phyloP scores from a whole-genome alignment of 345 rosid species.

The Populus ilicifolia region DNA sequence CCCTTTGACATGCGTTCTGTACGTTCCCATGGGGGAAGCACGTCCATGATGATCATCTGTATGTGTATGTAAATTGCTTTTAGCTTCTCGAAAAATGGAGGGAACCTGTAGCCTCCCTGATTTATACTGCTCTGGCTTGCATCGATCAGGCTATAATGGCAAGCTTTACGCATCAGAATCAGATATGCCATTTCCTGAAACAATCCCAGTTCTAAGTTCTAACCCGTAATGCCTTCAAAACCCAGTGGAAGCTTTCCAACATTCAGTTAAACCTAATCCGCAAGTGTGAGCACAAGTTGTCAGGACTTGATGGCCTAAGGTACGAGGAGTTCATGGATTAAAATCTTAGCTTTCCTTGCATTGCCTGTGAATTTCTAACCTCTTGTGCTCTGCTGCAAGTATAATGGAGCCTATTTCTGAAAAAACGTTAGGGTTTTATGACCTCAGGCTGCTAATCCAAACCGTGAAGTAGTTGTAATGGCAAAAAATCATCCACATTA shows the following conservation, averaged over 20 bases:
- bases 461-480: no score
- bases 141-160: not conserved
- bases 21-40: no score
- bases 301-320: not conserved
- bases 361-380: not conserved
- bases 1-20: no score
- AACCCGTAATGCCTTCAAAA: not conserved
- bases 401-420: not conserved
- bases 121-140: not conserved
- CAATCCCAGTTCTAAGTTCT: not conserved
- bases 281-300: not conserved
- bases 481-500: no score
- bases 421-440: no score
- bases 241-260: not conserved
- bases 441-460: no score
- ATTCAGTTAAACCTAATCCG: not conserved
- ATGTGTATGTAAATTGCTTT: not conserved
- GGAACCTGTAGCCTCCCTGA: not conserved
- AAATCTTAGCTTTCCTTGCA: not conserved
- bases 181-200: not conserved
- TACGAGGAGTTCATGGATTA: not conserved
- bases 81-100: not conserved
- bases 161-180: not conserved
- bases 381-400: not conserved
- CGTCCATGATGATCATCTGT: no score